Evolutionary conservation across 805 yeast species (phyloP).

Genomic region (Ogataea minuta): DNA sequence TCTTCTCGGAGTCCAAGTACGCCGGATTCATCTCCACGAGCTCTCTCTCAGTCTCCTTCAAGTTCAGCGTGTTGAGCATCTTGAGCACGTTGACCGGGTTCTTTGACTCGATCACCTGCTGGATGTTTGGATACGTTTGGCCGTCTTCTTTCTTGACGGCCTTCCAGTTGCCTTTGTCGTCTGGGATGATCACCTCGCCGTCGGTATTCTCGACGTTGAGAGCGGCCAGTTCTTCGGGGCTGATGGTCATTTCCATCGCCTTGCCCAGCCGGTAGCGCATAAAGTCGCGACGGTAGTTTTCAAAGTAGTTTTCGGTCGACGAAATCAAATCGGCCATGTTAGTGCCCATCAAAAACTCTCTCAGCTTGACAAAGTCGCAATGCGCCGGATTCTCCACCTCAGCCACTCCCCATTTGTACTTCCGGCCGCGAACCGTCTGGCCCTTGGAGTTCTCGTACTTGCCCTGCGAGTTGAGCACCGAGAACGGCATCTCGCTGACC

Average conservation of each 20-base stretch:
- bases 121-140: slow-evolving; percentile 28
- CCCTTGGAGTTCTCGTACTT: slow-evolving; percentile 43
- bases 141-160: slow-evolving; percentile 19
- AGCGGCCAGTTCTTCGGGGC: slow-evolving; percentile 21
- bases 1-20: slow-evolving; percentile 42
- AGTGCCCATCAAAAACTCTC: slow-evolving; percentile 62
- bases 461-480: slow-evolving; percentile 66
- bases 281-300: slow-evolving; percentile 59
- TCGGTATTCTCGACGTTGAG: slow-evolving; percentile 21
- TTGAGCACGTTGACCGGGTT: slow-evolving; percentile 36
- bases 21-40: slow-evolving; percentile 46
- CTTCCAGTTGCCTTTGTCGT: slow-evolving; percentile 27
- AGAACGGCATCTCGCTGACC: slow-evolving; percentile 57
- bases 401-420: slow-evolving; percentile 82
- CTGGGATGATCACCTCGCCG: slow-evolving; percentile 25
- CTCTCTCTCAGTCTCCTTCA: slow-evolving; percentile 38
- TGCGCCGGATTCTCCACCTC: slow-evolving; percentile 76
- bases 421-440: slow-evolving; percentile 63
- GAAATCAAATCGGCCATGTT: slow-evolving; percentile 74
- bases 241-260: slow-evolving; percentile 26
- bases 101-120: slow-evolving; percentile 28
- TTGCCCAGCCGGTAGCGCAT: slow-evolving; percentile 38
- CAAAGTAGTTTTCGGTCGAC: slow-evolving; percentile 79
- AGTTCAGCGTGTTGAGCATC: slow-evolving; percentile 38
- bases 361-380: slow-evolving; percentile 71